Conservation (phyloP, 257 asterid genomes). For the Lantana camara region DNA sequence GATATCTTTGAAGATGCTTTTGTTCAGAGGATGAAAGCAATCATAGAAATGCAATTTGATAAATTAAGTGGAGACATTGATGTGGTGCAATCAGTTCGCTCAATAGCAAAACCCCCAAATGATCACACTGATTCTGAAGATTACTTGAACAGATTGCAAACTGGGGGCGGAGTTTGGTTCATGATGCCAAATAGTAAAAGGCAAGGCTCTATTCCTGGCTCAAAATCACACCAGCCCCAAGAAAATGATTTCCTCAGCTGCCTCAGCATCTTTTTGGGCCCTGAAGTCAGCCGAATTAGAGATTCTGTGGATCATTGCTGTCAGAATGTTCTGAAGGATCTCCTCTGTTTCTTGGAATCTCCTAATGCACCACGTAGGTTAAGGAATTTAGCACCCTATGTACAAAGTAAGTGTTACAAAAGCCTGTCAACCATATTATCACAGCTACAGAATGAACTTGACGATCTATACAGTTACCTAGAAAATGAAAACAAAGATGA, state of each 20-base stretch:
- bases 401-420: conserved; percentile 76
- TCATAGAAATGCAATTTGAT: conserved; percentile 69
- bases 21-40: conserved; percentile 86
- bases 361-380: conserved; percentile 84
- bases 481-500: conserved; percentile 47
- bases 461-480: conserved; percentile 52
- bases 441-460: conserved; percentile 76
- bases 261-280: conserved; percentile 81
- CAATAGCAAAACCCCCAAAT: conserved; percentile 50
- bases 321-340: conserved; percentile 77
- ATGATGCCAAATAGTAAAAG: conserved; percentile 67
- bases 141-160: conserved; percentile 52
- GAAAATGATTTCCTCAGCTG: conserved; percentile 77
- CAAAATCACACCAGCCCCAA: conserved; percentile 60
- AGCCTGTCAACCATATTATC: conserved; percentile 69
- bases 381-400: conserved; percentile 79
- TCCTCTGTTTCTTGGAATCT: conserved; percentile 83
- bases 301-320: conserved; percentile 86
- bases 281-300: conserved; percentile 88
- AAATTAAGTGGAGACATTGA: conserved; percentile 65
- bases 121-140: conserved; percentile 60
- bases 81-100: conserved; percentile 66
- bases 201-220: conserved; percentile 43
- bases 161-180: conserved; percentile 94
- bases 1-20: conserved; percentile 96